These are phyloP conservation scores for Schizonepeta tenuifolia DNA, from an alignment of 257 asterid species.

Conservation along the genomic window DNA sequence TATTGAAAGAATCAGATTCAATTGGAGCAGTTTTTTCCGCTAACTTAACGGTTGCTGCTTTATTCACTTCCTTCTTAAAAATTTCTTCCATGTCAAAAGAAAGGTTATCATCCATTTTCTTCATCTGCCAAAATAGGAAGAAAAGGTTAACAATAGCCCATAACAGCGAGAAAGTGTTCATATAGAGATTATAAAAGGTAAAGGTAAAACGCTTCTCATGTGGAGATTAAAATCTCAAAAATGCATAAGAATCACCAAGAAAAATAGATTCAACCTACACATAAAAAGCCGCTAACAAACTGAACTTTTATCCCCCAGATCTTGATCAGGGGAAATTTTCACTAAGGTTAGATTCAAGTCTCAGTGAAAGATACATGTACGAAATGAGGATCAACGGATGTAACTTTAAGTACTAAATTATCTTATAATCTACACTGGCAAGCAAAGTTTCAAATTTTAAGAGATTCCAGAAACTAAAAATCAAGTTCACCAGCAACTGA, in stretches of 20 bases:
- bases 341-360: slow-evolving; percentile 9
- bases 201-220: neutral
- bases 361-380: neutral
- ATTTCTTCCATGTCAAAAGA: slow-evolving; percentile 64
- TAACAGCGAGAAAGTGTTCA: neutral
- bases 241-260: neutral
- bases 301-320: neutral
- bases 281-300: neutral
- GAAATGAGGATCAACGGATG: neutral
- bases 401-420: neutral
- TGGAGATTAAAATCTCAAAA: neutral
- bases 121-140: slow-evolving; percentile 55
- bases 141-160: slow-evolving; percentile 18
- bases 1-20: slow-evolving; percentile 44
- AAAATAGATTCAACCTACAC: neutral
- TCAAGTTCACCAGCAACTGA: slow-evolving; percentile 22
- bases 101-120: slow-evolving; percentile 71
- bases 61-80: slow-evolving; percentile 43
- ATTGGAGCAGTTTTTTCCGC: slow-evolving; percentile 40
- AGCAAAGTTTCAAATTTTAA: neutral
- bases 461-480: neutral
- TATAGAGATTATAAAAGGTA: neutral
- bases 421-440: slow-evolving; percentile 1
- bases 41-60: slow-evolving; percentile 34
- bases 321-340: neutral